Evolutionary conservation across 2,329 filamentous ascomycete genomes (phyloP).

Genomic region (Cordyceps farinosa): DNA sequence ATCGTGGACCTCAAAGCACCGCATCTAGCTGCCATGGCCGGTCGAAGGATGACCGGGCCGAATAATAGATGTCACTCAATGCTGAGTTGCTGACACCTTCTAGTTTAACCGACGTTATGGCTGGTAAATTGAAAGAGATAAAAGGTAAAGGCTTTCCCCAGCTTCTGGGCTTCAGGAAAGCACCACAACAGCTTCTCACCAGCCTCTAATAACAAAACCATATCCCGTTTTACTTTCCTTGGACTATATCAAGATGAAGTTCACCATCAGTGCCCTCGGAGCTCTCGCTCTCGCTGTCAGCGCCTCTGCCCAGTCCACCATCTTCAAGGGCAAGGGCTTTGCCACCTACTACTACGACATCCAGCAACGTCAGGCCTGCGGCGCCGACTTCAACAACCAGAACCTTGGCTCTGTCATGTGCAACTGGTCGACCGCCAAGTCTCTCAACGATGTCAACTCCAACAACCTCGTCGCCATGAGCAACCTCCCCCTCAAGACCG

Average conservation of each 20-base stretch:
- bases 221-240: neutral
- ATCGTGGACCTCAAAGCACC: neutral
- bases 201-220: neutral
- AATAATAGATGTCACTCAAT: neutral
- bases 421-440: constrained; percentile 2
- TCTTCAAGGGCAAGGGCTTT: constrained; percentile 14
- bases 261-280: neutral
- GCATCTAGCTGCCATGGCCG: neutral
- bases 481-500: constrained; percentile 19
- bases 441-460: constrained; percentile 18
- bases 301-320: neutral
- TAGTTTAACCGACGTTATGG: neutral
- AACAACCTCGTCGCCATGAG: constrained; percentile 23
- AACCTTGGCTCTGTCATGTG: constrained; percentile 15
- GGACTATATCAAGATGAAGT: neutral
- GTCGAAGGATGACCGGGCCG: neutral
- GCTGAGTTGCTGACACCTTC: neutral
- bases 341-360: constrained; percentile 18
- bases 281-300: constrained; percentile 11
- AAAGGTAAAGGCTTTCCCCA: neutral
- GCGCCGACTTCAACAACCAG: constrained; percentile 10
- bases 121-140: neutral
- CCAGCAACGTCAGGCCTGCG: constrained; percentile 7
- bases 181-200: neutral
- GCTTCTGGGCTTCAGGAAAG: neutral